Evolutionary conservation across 345 rosid species (phyloP).

Genomic region (Raphanus sativus): DNA sequence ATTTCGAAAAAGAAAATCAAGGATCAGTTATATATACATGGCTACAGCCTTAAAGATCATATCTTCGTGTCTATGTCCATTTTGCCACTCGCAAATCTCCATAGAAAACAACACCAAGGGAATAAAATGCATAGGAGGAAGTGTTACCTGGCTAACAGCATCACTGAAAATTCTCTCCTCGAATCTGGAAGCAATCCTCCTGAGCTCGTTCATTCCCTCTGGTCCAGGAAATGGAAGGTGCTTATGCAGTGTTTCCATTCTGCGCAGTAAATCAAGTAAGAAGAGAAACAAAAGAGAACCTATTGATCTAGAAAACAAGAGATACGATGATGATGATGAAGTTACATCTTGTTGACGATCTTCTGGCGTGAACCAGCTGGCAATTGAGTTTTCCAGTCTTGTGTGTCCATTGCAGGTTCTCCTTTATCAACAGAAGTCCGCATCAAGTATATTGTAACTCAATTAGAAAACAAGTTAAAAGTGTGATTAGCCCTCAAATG

Average conservation of each 20-base stretch:
- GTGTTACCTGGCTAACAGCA: constrained; percentile 62
- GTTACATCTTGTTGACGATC: constrained; percentile 66
- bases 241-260: constrained; percentile 65
- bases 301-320: background rate
- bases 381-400: constrained; percentile 64
- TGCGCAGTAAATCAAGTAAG: constrained; percentile 12
- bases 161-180: constrained; percentile 75
- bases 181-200: constrained; percentile 68
- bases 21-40: no score
- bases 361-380: constrained; percentile 53
- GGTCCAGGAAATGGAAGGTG: constrained; percentile 68
- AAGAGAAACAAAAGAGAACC: background rate
- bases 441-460: constrained; percentile 19
- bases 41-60: no score
- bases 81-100: no score
- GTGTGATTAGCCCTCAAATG: no score
- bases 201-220: constrained; percentile 67
- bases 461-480: no score
- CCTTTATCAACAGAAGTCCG: constrained; percentile 39
- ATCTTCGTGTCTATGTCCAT: no score
- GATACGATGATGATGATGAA: background rate
- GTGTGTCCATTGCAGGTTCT: constrained; percentile 47
- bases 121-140: no score
- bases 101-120: no score
- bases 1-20: no score